Base-by-base conservation (phyloP, 768 basidiomycete species). In the Tylopilus subfusipes region DNA sequence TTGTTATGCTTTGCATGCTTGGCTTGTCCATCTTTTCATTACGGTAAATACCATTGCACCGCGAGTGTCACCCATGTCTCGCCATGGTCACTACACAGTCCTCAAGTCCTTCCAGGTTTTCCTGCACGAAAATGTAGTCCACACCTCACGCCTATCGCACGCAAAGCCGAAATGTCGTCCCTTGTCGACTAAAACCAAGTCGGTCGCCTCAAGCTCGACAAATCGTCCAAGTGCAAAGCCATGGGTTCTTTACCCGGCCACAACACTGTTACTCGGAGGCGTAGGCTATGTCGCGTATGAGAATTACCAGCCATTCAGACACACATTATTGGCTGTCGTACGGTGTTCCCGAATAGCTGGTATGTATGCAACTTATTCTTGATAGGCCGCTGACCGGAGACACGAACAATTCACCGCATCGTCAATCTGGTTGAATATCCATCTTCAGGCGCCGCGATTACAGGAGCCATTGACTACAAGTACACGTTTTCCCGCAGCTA, bases 291-390 rank as follows among this genome's bases (percentile, higher is more conserved):
- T 79, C 48, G 79, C 83, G 14, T 96, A 92, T 70, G 72, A 91
- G 54, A 79, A 82, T 30, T 80, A 76, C 55, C 79, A 88, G 51
- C 84, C 92, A 2, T 84, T 92, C 64, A 79, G 92, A 40, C 88
- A 96, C 71, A 74, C 82, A 3, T 69, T 81, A 7, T 76, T 96
- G 48, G 93, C 95, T 12, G 73, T 80, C 22, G 74, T 84, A 42
- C 82, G 96, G 53, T 95, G 93, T 68, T 86, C 86, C 4, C 80
- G 90, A 48, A 81, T 97, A 50, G 93, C 87, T 49, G 74, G 82
- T 79, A 72, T 71, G 72, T 67, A 71, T 12, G 21, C 66, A 48
- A 48, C 58, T 69, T 46, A 18, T 43, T 42, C 52, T 50, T 57
- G 68, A 65, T 63, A 50, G 49, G n/a, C 50, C 19, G 57, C 69